Evolutionary conservation across 352 stramenopile species (phyloP).

Genomic region (Pythium coloratum): DNA sequence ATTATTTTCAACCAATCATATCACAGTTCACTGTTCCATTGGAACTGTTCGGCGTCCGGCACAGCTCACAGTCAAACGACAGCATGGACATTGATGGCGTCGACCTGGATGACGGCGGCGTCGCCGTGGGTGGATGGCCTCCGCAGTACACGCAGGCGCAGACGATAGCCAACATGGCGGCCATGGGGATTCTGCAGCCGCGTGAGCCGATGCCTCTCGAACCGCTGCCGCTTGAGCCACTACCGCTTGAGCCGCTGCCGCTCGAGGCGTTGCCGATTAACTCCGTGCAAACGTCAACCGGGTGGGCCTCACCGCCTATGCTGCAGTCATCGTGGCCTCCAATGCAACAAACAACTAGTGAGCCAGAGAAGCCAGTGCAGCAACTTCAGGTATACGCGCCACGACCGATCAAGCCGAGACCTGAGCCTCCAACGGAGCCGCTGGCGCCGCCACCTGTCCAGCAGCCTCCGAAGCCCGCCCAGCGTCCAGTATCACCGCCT

Average conservation of each 20-base stretch:
- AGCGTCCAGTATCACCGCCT: background rate
- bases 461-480: background rate
- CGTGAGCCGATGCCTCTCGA: background rate
- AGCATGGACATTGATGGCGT: conserved; percentile 29
- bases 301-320: background rate
- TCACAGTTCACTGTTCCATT: background rate
- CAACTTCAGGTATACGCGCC: background rate
- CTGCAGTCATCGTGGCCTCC: background rate
- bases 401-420: background rate
- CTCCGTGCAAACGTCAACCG: background rate
- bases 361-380: background rate
- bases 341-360: background rate
- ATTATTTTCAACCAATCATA: conserved; percentile 17
- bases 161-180: background rate
- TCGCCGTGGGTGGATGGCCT: conserved; percentile 10
- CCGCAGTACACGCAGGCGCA: background rate
- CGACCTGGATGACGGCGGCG: conserved; percentile 17
- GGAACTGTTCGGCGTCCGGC: background rate
- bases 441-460: background rate
- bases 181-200: background rate
- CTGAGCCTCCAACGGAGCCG: background rate
- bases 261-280: background rate
- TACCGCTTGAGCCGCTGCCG: background rate
- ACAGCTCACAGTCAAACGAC: background rate
- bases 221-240: background rate